Base-by-base conservation (phyloP, 2,329 filamentous ascomycete genomes). In the Tolypocladium inflatum region DNA sequence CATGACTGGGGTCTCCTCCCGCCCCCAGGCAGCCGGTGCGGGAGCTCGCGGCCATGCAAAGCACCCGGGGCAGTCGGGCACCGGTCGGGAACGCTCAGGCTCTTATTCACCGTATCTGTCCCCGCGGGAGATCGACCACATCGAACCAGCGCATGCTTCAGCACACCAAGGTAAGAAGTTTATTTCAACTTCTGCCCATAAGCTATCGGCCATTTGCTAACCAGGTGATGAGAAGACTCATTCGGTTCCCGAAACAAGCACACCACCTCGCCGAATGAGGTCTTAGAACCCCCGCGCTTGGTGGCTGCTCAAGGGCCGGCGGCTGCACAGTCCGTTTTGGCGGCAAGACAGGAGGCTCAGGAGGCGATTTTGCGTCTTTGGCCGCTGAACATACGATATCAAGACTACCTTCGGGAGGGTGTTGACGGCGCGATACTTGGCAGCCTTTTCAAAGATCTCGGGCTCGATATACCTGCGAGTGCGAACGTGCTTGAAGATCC, bases 391-490 rank as follows among this genome's bases (percentile, higher is more conserved):
- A 84, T 95, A 59, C 83, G 84, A 23, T 96, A 87, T 66, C 80
- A 87, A 57, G 81, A 90, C 60, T 86, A 93, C 58, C 76, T 92
- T 15, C 78, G 84, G 13, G 88, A 93, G 69, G 88, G 90, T 0
- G 79, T 93, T 48, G 82, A 91, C 63, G 77, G 81, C 41, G 71
- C 71, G 1, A 67, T 91, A 13, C 73, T 96, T 41, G 80, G 79
- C 58, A 70, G 75, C 37, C 76, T 94, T 1, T 94, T 91, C 65
- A 74, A 79, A 33, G 86, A 90, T 23, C 74, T 94, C 4, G 85
- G 86, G 4, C 77, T 91, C 4, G 77, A 80, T 38, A 74, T 76
- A 2, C 54, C 50, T 17, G 43, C 56, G 23, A 39, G 23, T 15
- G 54, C n/a, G 41, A 39, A 50, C 10, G 33, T 30, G 1, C n/a